A percentile compares a stretch with the other conserved stretches of the same genome.
Conservation (phyloP, 106 monocot species). For the Platanthera guangdongensis region DNA sequence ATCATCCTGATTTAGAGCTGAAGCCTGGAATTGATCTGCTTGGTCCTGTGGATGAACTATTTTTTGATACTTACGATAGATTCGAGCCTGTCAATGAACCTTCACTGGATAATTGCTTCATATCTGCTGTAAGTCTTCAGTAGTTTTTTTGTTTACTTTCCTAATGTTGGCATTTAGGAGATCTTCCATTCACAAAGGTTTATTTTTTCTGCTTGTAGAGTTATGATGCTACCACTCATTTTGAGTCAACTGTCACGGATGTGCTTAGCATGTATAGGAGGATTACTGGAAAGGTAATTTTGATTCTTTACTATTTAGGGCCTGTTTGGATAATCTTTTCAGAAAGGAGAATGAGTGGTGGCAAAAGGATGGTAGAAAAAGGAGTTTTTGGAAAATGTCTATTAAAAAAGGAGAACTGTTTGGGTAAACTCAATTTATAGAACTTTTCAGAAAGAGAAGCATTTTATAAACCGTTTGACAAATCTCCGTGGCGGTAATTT, state of each 20-base stretch:
- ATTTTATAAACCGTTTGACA: too few relatives aligned
- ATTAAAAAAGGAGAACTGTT: too few relatives aligned
- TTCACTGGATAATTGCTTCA: conserved; percentile 85
- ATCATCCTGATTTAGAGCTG: conserved; percentile 63
- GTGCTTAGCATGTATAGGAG: conserved; percentile 78
- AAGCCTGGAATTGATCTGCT: conserved; percentile 87
- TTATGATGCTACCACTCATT: conserved; percentile 96
- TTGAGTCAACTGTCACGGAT: conserved; percentile 90
- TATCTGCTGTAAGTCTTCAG: conserved; percentile 67
- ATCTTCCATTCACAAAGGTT: neutral
- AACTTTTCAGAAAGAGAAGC: too few relatives aligned
- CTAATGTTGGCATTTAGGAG: neutral
- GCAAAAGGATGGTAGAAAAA: too few relatives aligned
- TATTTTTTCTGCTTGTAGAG: conserved; percentile 42
- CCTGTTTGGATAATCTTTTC: too few relatives aligned
- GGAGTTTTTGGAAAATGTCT: too few relatives aligned
- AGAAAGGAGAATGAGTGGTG: too few relatives aligned
- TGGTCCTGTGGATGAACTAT: conserved; percentile 88
- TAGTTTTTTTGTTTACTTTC: neutral
- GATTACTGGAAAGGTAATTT: conserved; percentile 92
- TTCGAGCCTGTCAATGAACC: conserved; percentile 79
- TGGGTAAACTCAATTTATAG: too few relatives aligned
- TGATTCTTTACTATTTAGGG: neutral
- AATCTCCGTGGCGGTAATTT: too few relatives aligned
- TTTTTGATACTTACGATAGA: conserved; percentile 87